Evolutionary conservation across 257 asterid species (phyloP).

Genomic region (Scutellaria galericulata): DNA sequence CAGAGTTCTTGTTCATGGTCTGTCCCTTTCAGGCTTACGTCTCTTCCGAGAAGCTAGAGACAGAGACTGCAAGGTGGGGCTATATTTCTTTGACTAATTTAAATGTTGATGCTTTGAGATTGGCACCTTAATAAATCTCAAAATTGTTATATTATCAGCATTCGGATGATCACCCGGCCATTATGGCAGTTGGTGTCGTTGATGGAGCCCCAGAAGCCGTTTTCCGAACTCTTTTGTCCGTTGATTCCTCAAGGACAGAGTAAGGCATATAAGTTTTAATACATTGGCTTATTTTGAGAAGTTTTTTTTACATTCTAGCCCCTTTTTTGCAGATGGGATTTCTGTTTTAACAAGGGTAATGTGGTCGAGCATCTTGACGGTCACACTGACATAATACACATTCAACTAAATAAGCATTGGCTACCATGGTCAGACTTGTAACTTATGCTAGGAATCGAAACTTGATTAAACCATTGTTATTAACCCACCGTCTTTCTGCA

Average conservation of each 20-base stretch:
- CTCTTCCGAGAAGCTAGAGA: conserved; percentile 90
- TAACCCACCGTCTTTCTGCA: conserved; percentile 39
- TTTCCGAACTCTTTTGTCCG: conserved; percentile 78
- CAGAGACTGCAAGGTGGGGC: conserved; percentile 65
- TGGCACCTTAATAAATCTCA: conserved; percentile 18
- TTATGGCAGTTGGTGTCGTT: conserved; percentile 94
- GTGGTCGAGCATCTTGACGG: conserved; percentile 93
- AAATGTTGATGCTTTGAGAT: background rate
- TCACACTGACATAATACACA: conserved; percentile 84
- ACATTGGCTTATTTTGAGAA: background rate
- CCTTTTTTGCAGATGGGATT: conserved; percentile 83
- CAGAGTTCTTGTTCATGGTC: conserved; percentile 6
- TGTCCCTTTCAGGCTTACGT: conserved; percentile 69
- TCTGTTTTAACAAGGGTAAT: conserved; percentile 68
- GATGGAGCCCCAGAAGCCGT: conserved; percentile 82
- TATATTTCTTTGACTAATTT: conserved; percentile 32
- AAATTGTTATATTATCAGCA: conserved; percentile 39
- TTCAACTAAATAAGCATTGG: conserved; percentile 79
- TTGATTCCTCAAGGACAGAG: conserved; percentile 91
- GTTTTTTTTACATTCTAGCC: conserved; percentile 18
- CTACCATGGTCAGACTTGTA: conserved; percentile 70
- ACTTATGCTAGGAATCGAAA: conserved; percentile 22
- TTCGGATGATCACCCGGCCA: conserved; percentile 77
- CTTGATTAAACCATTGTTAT: conserved; percentile 28
- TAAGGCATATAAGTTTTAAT: conserved; percentile 41